Conservation (phyloP, 2,329 filamentous ascomycete species). For the Colletotrichum musicola region DNA sequence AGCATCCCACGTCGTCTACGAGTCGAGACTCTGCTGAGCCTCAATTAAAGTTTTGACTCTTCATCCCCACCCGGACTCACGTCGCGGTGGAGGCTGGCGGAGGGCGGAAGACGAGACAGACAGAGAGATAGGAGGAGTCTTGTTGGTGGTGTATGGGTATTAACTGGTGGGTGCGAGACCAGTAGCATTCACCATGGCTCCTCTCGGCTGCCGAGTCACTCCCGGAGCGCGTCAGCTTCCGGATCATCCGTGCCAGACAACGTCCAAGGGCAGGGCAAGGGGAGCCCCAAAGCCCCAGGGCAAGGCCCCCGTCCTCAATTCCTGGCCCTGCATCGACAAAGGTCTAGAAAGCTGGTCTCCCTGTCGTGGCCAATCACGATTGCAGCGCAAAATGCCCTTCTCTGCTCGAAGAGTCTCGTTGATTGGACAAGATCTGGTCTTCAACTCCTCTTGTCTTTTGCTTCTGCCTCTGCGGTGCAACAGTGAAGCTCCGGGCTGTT, state of each 20-base stretch:
- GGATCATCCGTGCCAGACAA: conserved; percentile 35
- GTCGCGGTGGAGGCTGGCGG: conserved; percentile 9
- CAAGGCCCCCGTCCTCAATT: conserved; percentile 6
- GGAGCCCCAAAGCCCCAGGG: background rate
- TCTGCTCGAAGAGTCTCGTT: background rate
- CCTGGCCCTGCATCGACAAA: conserved; percentile 20
- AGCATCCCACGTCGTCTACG: conserved; percentile 26
- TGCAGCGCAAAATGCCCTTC: conserved; percentile 6
- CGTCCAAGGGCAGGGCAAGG: conserved; percentile 14
- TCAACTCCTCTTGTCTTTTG: background rate
- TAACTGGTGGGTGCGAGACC: background rate
- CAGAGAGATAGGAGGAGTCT: background rate
- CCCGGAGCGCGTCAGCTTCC: conserved; percentile 38
- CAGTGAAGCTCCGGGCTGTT: background rate
- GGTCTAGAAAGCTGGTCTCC: conserved; percentile 1
- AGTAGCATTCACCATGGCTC: conserved; percentile 9
- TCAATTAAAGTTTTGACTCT: conserved; percentile 35
- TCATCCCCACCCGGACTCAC: conserved; percentile 20
- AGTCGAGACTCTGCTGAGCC: conserved; percentile 27
- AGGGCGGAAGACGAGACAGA: conserved; percentile 19
- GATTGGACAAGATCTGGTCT: conserved; percentile 10
- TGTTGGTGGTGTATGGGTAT: too few relatives aligned
- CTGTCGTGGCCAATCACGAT: conserved; percentile 14
- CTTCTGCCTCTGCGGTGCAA: background rate
- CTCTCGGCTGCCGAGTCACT: conserved; percentile 28